Evolutionary conservation across 2,329 filamentous ascomycete species (phyloP).

Genomic region (Trichoderma sp.): DNA sequence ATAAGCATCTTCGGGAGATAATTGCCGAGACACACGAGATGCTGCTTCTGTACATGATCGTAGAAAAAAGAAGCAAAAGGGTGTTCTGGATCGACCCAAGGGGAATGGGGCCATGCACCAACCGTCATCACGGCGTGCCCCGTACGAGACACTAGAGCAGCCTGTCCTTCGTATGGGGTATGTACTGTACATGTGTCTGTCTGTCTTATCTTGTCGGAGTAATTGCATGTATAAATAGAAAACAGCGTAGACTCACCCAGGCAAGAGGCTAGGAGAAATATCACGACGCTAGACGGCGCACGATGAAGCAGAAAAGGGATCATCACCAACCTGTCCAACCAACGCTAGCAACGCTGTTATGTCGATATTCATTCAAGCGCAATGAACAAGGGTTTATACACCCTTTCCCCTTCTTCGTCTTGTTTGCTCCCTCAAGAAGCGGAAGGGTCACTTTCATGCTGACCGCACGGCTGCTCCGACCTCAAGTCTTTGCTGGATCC

Average conservation of each 20-base stretch:
- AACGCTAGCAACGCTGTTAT: slow-evolving; percentile 11
- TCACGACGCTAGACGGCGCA: background rate
- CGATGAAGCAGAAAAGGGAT: background rate
- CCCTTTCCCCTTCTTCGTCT: background rate
- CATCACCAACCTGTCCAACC: background rate
- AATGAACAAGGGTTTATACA: background rate
- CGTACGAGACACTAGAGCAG: background rate
- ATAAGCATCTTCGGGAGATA: background rate
- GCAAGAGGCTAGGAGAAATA: background rate
- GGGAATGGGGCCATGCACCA: background rate
- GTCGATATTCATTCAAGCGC: slow-evolving; percentile 9
- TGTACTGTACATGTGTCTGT: background rate
- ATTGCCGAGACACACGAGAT: background rate
- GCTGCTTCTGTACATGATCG: background rate
- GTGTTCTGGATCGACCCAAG: background rate
- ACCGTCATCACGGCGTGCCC: background rate
- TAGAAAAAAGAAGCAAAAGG: background rate
- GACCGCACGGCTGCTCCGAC: background rate
- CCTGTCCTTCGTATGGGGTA: background rate
- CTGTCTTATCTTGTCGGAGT: background rate
- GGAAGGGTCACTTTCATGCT: slow-evolving; percentile 8
- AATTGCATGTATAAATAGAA: slow-evolving; percentile 7
- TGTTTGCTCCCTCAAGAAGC: background rate
- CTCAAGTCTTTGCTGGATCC: background rate
- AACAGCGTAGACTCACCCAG: background rate